A percentile compares a stretch with the other conserved stretches of the same genome.
phyloP scores from a whole-genome alignment of 805 yeast genomes.

The Lipomyces starkeyi region DNA sequence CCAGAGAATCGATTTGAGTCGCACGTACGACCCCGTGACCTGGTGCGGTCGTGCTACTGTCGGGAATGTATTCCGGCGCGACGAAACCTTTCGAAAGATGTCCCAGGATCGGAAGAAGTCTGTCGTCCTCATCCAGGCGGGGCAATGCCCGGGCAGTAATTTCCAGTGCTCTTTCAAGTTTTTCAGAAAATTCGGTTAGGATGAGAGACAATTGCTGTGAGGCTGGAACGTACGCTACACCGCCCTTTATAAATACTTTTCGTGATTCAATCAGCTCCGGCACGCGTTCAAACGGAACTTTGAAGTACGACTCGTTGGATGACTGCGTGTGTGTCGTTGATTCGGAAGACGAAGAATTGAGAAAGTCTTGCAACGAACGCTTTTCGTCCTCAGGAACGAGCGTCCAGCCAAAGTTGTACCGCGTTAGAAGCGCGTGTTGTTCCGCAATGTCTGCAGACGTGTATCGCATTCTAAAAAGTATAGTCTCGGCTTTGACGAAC shows the following conservation, averaged over 20 bases:
- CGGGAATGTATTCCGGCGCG: slow-evolving; percentile 54
- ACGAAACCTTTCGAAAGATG: slow-evolving; percentile 74
- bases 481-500: slow-evolving; percentile 77
- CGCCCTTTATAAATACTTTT: slow-evolving; percentile 66
- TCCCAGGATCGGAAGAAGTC: slow-evolving; percentile 81
- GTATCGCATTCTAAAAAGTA: slow-evolving; percentile 76
- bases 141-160: slow-evolving; percentile 80
- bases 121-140: slow-evolving; percentile 86
- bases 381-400: slow-evolving; percentile 70
- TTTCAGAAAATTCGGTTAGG: slow-evolving; percentile 66
- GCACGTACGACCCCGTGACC: slow-evolving; percentile 59
- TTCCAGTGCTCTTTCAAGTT: slow-evolving; percentile 59
- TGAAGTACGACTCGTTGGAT: slow-evolving; percentile 65
- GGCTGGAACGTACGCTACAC: slow-evolving; percentile 85
- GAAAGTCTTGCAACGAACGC: slow-evolving; percentile 52
- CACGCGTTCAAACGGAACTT: slow-evolving; percentile 86
- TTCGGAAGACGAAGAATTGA: slow-evolving; percentile 60
- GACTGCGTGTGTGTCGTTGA: slow-evolving; percentile 43
- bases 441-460: slow-evolving; percentile 66
- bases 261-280: slow-evolving; percentile 77
- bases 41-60: slow-evolving; percentile 46
- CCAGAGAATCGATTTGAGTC: slow-evolving; percentile 60
- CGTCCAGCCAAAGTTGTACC: slow-evolving; percentile 73
- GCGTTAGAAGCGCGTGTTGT: slow-evolving; percentile 62
- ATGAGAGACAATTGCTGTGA: slow-evolving; percentile 76